Evolutionary conservation across 352 stramenopile genomes (phyloP).

Genomic region (Pythium dissimile): DNA sequence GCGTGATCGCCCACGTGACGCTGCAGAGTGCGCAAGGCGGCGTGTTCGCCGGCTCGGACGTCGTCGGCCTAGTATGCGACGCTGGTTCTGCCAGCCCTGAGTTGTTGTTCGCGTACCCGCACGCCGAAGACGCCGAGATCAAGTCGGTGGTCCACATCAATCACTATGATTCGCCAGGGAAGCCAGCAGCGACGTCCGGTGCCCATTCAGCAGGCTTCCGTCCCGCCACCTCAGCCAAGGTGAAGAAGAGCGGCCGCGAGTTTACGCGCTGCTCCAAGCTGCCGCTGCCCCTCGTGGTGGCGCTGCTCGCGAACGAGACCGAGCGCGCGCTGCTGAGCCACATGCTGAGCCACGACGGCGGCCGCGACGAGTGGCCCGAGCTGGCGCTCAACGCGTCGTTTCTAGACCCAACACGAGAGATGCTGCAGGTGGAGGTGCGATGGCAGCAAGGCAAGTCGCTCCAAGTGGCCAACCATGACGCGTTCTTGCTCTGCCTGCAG

Average conservation of each 20-base stretch:
- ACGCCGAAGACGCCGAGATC: conserved; percentile 8
- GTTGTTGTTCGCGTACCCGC: conserved; percentile 28
- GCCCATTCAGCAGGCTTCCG: too few relatives aligned
- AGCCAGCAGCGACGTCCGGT: neutral
- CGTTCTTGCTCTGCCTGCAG: conserved; percentile 60
- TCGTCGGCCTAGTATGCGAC: conserved; percentile 36
- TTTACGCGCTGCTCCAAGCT: conserved; percentile 43
- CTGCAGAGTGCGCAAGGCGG: conserved; percentile 58
- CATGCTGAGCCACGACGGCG: conserved; percentile 23
- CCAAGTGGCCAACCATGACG: conserved; percentile 51
- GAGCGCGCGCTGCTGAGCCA: conserved; percentile 48
- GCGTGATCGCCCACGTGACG: conserved; percentile 33
- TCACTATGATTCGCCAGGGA: conserved; percentile 2
- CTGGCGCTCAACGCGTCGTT: conserved; percentile 57
- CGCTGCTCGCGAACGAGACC: conserved; percentile 61
- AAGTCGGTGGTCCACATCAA: conserved; percentile 24
- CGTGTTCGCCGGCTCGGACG: conserved; percentile 44
- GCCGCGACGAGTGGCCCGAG: conserved; percentile 48
- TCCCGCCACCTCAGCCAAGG: too few relatives aligned
- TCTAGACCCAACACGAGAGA: conserved; percentile 34
- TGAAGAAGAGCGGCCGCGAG: neutral
- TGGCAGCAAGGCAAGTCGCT: conserved; percentile 50
- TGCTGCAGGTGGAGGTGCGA: conserved; percentile 52
- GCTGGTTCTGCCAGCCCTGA: conserved; percentile 9
- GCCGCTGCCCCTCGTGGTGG: conserved; percentile 50